Evolutionary conservation across 176 grass and related monocot species (phyloP).

Genomic region (Alopecurus myosuroides): DNA sequence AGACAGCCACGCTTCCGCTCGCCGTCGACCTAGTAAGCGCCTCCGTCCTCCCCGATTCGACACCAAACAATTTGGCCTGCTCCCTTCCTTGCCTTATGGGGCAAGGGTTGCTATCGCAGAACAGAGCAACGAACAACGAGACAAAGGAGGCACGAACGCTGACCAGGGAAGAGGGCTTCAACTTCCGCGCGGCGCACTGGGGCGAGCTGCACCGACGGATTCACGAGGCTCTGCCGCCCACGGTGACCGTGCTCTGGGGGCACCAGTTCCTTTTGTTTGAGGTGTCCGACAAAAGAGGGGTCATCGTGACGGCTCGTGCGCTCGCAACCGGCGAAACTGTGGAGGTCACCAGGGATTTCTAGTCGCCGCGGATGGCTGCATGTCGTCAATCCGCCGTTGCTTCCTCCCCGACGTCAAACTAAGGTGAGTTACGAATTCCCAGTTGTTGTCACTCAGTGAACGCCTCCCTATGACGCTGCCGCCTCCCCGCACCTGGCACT

Average conservation of each 20-base stretch:
- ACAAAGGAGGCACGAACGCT: constrained; percentile 55
- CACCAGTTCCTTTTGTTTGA: too few species aligned
- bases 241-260: constrained; percentile 38
- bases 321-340: too few species aligned
- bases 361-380: constrained; percentile 64
- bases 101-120: constrained; percentile 30
- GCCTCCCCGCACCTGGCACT: too few species aligned
- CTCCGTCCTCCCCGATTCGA: neutral
- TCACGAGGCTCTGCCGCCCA: constrained; percentile 43
- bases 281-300: too few species aligned
- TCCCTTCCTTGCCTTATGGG: neutral
- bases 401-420: constrained; percentile 71
- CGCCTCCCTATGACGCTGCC: too few species aligned
- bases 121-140: constrained; percentile 50
- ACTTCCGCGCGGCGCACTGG: constrained; percentile 76
- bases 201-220: constrained; percentile 63
- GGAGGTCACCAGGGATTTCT: constrained; percentile 61
- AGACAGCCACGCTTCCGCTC: constrained; percentile 43
- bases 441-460: too few species aligned
- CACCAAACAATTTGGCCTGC: neutral
- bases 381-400: constrained; percentile 55
- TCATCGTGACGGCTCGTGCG: too few species aligned
- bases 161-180: constrained; percentile 61
- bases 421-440: constrained; percentile 32
- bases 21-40: constrained; percentile 56